A percentile compares a stretch with the other conserved stretches of the same genome.
Conservation (phyloP, 352 stramenopile species). For the Sclerospora graminicola region DNA sequence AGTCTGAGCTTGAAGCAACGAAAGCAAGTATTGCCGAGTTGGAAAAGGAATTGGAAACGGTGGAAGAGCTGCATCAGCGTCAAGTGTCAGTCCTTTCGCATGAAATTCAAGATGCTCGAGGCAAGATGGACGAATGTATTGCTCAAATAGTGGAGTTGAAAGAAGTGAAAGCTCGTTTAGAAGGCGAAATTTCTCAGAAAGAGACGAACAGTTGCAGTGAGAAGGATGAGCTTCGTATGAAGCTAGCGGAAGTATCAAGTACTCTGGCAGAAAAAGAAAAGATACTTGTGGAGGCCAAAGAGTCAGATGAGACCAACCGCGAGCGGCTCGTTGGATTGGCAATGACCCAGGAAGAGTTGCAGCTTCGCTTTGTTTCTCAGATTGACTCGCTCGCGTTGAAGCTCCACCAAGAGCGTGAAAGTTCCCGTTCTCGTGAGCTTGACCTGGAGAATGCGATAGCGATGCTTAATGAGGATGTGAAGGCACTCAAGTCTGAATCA, state of each 20-base stretch:
- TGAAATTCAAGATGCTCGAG: constrained; percentile 34
- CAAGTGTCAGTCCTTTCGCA: constrained; percentile 29
- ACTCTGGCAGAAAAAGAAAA: constrained; percentile 24
- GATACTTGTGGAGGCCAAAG: constrained; percentile 23
- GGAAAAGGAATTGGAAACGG: constrained; percentile 28
- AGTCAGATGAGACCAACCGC: constrained; percentile 26
- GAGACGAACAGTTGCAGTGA: constrained; percentile 27
- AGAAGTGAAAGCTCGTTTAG: constrained; percentile 24
- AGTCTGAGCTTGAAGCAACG: constrained; percentile 24
- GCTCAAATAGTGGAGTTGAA: constrained; percentile 26
- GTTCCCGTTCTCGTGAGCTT: constrained; percentile 28
- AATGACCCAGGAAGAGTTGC: constrained; percentile 32
- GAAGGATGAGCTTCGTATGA: constrained; percentile 20
- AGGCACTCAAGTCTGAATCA: constrained; percentile 23
- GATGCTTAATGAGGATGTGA: constrained; percentile 25
- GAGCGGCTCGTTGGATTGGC: constrained; percentile 32
- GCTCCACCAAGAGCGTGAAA: constrained; percentile 37
- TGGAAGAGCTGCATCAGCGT: constrained; percentile 21
- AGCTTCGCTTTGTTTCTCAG: constrained; percentile 25
- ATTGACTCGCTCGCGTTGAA: constrained; percentile 32
- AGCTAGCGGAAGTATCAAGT: constrained; percentile 19
- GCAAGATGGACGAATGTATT: constrained; percentile 26
- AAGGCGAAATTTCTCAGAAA: constrained; percentile 28
- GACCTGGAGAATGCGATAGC: constrained; percentile 27
- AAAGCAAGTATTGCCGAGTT: constrained; percentile 25